Base-by-base conservation (phyloP, 805 yeast species). In the Yamadazyma takamatsuzukensis region DNA sequence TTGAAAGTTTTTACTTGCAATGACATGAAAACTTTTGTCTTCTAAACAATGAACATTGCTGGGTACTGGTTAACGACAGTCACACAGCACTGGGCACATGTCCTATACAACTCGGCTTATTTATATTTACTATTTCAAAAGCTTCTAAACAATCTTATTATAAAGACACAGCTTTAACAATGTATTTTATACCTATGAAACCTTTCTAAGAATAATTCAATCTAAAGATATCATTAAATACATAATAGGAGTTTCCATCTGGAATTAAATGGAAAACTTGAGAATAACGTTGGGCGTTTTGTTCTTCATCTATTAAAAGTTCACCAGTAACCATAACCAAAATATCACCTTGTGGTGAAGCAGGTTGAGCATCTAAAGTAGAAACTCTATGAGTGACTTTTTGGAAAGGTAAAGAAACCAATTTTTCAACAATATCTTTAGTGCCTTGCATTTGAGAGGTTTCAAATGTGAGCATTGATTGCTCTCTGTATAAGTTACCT, bases 291-390 rank as follows among this genome's bases (percentile, higher is more conserved):
- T 90, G 97, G 36, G 97, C 78, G 63, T 87, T 88, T 58, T 80
- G 84, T 70, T 93, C 97, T 44, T 90, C 97, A 59, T 93, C 98
- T 45, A 83, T 74, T 51, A 88, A 65, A 46, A 93, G 75, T 63
- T 86, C 96, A 44, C 98, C 98, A 34, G 98, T 93, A 50, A 93
- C 97, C 93, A 93, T 82, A 33, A 90, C 97, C 51, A 93, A 72
- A 35, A 93, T 95, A 57, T 90, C 97, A 42, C 93, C 90, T 49
- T 70, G 71, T 38, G 95, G 86, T 37, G 95, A 83, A 23, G 94
- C 96, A 30, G 98, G 98, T 68, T 93, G 98, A 28, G 97, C 97
- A 54, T 93, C 97, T 55, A 93, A 75, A 27, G 97, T 90, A 34
- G 95, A 80, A 56, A 93, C 83, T 68, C 94, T 76, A 71, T 93